Evolutionary conservation across 352 stramenopile species (phyloP).

Genomic region (Phytopythium chamaehyphon): DNA sequence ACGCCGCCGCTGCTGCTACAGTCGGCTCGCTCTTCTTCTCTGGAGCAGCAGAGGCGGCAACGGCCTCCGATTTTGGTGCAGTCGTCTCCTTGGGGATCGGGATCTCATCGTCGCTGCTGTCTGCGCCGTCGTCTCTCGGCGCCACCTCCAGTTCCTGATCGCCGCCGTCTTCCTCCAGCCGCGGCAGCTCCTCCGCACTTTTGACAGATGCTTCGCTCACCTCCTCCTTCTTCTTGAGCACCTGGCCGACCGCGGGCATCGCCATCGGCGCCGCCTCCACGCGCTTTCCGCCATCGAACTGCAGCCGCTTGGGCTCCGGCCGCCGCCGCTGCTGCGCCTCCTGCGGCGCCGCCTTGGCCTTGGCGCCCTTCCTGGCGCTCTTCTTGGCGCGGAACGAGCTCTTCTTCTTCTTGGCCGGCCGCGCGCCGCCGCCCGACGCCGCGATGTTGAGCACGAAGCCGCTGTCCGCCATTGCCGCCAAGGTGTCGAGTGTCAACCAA

Average conservation of each 20-base stretch:
- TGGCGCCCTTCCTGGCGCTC: constrained; percentile 41
- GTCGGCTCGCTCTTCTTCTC: constrained; percentile 3
- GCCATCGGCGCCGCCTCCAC: no score
- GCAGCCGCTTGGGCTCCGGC: constrained; percentile 7
- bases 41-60: neutral
- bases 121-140: constrained; percentile 5
- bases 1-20: constrained; percentile 17
- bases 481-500: constrained; percentile 5
- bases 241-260: no score
- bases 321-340: constrained; percentile 13
- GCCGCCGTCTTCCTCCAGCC: constrained; percentile 7
- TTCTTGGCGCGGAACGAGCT: constrained; percentile 78
- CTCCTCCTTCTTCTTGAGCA: neutral
- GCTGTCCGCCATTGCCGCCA: constrained; percentile 22
- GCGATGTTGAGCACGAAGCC: constrained; percentile 82
- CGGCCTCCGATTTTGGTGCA: constrained; percentile 10
- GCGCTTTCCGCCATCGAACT: neutral
- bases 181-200: no score
- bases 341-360: constrained; percentile 25
- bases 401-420: constrained; percentile 69
- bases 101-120: constrained; percentile 9
- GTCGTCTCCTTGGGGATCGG: neutral
- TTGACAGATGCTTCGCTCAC: constrained; percentile 4
- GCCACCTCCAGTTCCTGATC: constrained; percentile 12
- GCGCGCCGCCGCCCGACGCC: constrained; percentile 32